These are phyloP conservation scores for Chaetothyriales sp. DNA, from an alignment of 2,329 filamentous ascomycete genomes.

Conservation along the genomic window DNA sequence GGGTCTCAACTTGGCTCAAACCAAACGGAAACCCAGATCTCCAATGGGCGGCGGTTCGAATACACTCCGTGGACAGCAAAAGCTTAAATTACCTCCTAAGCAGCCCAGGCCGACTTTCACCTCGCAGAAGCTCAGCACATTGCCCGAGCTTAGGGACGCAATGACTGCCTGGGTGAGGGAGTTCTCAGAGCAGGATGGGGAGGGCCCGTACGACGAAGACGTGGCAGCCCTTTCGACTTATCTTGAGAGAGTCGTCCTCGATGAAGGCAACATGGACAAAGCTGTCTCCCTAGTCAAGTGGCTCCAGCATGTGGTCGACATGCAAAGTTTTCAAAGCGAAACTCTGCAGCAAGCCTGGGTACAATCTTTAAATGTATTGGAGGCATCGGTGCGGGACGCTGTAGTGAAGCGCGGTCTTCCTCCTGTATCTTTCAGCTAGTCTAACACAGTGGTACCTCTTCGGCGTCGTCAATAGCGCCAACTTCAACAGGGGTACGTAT, in stretches of 20 bases:
- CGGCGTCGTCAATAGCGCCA: background rate
- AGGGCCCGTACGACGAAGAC: constrained; percentile 70
- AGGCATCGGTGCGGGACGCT: constrained; percentile 39
- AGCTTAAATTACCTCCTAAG: constrained; percentile 35
- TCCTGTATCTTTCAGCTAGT: constrained; percentile 34
- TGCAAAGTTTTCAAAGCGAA: constrained; percentile 25
- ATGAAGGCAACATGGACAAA: constrained; percentile 69
- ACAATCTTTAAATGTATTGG: constrained; percentile 27
- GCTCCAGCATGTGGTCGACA: constrained; percentile 33
- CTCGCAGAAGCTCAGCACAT: constrained; percentile 38
- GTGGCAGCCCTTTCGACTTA: constrained; percentile 62
- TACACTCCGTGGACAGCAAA: constrained; percentile 23
- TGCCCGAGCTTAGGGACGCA: constrained; percentile 58
- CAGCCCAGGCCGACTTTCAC: constrained; percentile 49
- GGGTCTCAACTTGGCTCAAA: constrained; percentile 32
- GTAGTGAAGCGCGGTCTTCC: constrained; percentile 45
- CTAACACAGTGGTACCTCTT: background rate
- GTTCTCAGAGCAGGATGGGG: constrained; percentile 61
- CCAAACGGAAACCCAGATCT: constrained; percentile 15
- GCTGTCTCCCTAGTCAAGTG: constrained; percentile 56
- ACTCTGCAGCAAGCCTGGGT: constrained; percentile 32
- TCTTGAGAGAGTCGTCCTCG: constrained; percentile 53
- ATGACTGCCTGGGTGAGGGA: constrained; percentile 62
- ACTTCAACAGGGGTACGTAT: constrained; percentile 1
- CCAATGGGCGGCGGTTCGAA: constrained; percentile 6